A percentile compares a stretch with the other conserved stretches of the same genome.
Evolutionary conservation across 148 eudicot species (phyloP).

Genomic region (Silene conica): DNA sequence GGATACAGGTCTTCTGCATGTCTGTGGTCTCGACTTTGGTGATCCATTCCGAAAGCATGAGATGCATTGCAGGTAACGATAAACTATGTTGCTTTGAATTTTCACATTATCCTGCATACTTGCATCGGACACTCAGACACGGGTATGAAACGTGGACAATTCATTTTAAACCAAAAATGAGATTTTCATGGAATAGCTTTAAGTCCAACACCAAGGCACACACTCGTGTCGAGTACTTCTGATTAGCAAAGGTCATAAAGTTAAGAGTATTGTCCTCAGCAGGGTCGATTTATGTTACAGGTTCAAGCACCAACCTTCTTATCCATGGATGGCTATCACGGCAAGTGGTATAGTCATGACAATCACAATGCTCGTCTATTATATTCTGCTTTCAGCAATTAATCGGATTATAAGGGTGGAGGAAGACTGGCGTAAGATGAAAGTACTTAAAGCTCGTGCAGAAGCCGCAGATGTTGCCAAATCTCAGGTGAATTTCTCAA

Average conservation of each 20-base stretch:
- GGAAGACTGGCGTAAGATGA: conserved; percentile 53
- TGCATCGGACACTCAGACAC: too few species aligned
- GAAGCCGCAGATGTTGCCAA: conserved; percentile 96
- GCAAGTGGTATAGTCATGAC: conserved; percentile 44
- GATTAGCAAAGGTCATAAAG: not conserved
- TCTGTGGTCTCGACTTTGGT: conserved; percentile 82
- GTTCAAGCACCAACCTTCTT: conserved; percentile 65
- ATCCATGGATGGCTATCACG: conserved; percentile 62
- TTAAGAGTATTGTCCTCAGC: not conserved
- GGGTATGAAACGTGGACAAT: too few species aligned
- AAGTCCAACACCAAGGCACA: not conserved
- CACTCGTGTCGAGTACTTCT: not conserved
- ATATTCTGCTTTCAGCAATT: conserved; percentile 61
- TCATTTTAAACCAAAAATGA: too few species aligned
- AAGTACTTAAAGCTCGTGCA: conserved; percentile 69
- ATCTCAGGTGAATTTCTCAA: conserved; percentile 58
- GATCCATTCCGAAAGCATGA: conserved; percentile 88
- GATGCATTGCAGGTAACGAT: conserved; percentile 88
- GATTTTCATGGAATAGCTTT: not conserved
- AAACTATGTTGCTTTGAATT: too few species aligned
- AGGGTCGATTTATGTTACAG: conserved; percentile 29
- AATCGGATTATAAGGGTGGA: conserved; percentile 56
- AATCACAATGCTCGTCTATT: conserved; percentile 55
- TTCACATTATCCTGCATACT: too few species aligned
- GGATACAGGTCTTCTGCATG: conserved; percentile 61